Percentiles rank a stretch among this genome's conserved stretches.
These are phyloP conservation scores for Syzygium aromaticum DNA, from an alignment of 345 rosid genomes.

Conservation along the genomic window DNA sequence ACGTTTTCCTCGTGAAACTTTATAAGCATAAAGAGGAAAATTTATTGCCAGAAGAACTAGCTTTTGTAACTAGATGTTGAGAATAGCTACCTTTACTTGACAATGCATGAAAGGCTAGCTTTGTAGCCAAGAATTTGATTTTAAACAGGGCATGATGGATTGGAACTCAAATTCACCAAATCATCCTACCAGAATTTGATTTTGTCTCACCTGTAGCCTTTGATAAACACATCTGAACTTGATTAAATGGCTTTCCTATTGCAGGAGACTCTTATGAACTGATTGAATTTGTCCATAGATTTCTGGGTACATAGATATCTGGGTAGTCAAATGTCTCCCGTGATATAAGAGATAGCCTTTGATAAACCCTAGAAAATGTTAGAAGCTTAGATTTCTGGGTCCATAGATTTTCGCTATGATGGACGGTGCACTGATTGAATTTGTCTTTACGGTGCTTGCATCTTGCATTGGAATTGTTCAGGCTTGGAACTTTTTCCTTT, in stretches of 20 bases:
- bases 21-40: background rate
- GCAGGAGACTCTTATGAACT: background rate
- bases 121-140: background rate
- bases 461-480: background rate
- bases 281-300: no score
- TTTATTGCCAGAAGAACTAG: background rate
- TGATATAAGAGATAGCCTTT: background rate
- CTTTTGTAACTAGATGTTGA: background rate
- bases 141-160: background rate
- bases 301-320: no score
- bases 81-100: background rate
- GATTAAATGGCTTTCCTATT: background rate
- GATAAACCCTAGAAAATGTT: background rate
- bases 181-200: background rate
- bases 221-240: background rate
- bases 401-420: background rate
- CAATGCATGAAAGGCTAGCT: background rate
- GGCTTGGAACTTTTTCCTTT: background rate
- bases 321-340: no score
- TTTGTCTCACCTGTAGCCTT: background rate
- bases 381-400: background rate
- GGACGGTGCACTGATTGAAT: background rate
- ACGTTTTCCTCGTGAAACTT: background rate
- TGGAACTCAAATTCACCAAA: background rate
- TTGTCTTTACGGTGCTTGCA: background rate